Base-by-base conservation (phyloP, 2,329 filamentous ascomycete genomes). In the Cladosporium sp. region DNA sequence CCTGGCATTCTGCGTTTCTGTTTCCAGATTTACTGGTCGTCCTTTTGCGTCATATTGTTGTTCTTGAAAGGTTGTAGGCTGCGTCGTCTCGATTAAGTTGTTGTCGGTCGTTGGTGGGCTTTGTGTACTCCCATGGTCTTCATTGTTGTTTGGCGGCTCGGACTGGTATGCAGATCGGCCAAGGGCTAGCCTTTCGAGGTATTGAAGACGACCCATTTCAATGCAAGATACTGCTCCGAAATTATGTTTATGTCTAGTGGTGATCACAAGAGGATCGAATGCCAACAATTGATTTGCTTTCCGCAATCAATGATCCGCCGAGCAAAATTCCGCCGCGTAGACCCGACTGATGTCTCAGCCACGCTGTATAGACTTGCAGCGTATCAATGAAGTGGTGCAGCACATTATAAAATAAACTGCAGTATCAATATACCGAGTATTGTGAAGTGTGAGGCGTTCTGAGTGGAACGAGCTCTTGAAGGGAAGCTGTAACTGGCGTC, bases 41-140 rank as follows among this genome's bases (percentile, higher is more conserved):
- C 80, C 81, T 66, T 79, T 78, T 46, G 76, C 72, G 67, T 83
- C 79, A 65, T 82, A 83, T 43, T 77, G 73, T 66, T 82, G 81
- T 0, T 71, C 65, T 64, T 78, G 64, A 43, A 46, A 7, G n/a
- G 10, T 28, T 2, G 34, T 6, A 26, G 30, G 1, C 2, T 23
- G 30, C 13, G 13, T 21, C 14, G 32, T 36, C 10, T 39, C 39
- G 13, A 30, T 18, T 3, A 5, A 2, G n/a, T 26, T 30, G 49
- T n/a, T 34, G 21, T 2, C 21, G 26, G 16, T 18, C 25, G 28
- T 18, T 36, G 26, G 13, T n/a, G 13, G 8, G 5, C 2, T 13
- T 61, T 26, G 25, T n/a, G 26, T n/a, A 30, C 1, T 14, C 5
- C 11, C 16, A 6, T 36, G 28, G 13, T 2, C 25, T 23, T 36